phyloP scores from a whole-genome alignment of 305 asterid genomes.

The Nicotiana rustica region DNA sequence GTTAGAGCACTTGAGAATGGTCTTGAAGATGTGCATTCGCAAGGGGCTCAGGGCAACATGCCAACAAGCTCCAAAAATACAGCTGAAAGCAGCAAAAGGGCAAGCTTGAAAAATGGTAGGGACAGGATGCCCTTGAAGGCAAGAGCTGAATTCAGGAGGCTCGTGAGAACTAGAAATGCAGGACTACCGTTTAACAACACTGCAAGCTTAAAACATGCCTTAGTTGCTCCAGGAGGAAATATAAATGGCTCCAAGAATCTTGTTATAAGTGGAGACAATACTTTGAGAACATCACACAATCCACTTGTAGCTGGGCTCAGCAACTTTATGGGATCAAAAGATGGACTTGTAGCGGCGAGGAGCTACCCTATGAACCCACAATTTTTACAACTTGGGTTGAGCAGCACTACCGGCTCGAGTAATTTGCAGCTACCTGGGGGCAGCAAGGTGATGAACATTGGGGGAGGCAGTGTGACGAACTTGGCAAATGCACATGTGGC shows the following conservation, averaged over 20 bases:
- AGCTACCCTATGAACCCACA: conserved; percentile 7
- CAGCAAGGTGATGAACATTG: conserved; percentile 21
- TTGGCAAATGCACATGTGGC: conserved; percentile 13
- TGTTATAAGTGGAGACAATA: background rate
- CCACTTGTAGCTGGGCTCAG: conserved; percentile 4
- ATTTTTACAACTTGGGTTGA: conserved; percentile 16
- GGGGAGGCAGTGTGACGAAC: conserved; percentile 27
- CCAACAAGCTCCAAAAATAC: conserved; percentile 30
- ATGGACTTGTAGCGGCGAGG: background rate
- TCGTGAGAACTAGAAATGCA: conserved; percentile 27
- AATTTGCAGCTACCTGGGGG: conserved; percentile 24
- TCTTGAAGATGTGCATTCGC: conserved; percentile 58
- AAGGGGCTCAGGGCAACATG: conserved; percentile 36
- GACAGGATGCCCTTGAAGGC: background rate
- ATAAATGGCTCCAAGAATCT: conserved; percentile 3
- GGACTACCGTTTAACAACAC: conserved; percentile 15
- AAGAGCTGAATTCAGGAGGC: conserved; percentile 10
- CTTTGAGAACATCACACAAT: conserved; percentile 7
- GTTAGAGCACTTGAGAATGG: conserved; percentile 62
- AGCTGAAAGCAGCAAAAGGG: conserved; percentile 40
- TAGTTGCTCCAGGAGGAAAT: conserved; percentile 14
- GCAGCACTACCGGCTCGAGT: conserved; percentile 26
- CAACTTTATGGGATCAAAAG: conserved; percentile 27
- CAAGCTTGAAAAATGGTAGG: background rate
- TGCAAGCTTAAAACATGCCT: conserved; percentile 19